A percentile compares a stretch with the other conserved stretches of the same genome.
Evolutionary conservation across 768 basidiomycete species (phyloP).

Genomic region (Sporobolomyces phaffii): DNA sequence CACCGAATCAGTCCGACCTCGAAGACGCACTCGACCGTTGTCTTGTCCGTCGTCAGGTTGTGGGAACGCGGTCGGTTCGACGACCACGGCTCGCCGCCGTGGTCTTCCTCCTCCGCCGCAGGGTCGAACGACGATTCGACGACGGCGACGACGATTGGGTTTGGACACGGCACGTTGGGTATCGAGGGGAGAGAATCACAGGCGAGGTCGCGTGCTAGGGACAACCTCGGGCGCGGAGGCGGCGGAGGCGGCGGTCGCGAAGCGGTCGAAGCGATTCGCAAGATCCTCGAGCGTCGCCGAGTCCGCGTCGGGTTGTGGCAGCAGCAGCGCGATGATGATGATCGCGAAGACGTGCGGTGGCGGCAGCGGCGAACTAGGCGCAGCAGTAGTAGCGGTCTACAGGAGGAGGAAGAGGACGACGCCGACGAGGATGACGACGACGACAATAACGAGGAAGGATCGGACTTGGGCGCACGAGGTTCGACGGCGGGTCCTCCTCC

Average conservation of each 20-base stretch:
- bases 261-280: slow-evolving; percentile 10
- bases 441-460: not conserved
- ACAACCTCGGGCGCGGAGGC: too few relatives aligned
- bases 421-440: not conserved
- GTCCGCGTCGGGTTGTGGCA: slow-evolving; percentile 15
- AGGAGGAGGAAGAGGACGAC: too few relatives aligned
- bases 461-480: not conserved
- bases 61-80: slow-evolving; percentile 21
- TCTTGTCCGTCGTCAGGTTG: slow-evolving; percentile 16
- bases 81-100: slow-evolving; percentile 1
- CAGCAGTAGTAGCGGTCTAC: too few relatives aligned
- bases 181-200: not conserved
- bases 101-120: too few relatives aligned
- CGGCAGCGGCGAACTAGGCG: not conserved
- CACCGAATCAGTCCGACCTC: slow-evolving; percentile 19
- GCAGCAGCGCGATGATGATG: too few relatives aligned
- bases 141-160: not conserved
- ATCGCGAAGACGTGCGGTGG: not conserved
- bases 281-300: slow-evolving; percentile 19
- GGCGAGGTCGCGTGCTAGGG: too few relatives aligned
- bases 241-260: not conserved
- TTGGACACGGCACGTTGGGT: not conserved
- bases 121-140: not conserved
- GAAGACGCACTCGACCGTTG: slow-evolving; percentile 25
- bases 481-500: not conserved